These are phyloP conservation scores for Thielaviopsis ethacetica DNA, from an alignment of 2,329 filamentous ascomycete genomes.

Conservation along the genomic window DNA sequence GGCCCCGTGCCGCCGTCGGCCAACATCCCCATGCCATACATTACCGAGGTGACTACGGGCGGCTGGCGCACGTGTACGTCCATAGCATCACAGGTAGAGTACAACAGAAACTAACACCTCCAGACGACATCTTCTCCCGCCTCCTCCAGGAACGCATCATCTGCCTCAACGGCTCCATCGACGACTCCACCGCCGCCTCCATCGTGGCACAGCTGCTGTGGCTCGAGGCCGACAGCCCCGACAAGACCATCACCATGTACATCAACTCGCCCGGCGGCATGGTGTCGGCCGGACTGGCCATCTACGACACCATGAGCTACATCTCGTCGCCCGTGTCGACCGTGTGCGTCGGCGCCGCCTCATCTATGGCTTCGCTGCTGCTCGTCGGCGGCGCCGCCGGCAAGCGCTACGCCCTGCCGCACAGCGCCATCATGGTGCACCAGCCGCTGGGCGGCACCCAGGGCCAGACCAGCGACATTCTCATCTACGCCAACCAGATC, in stretches of 20 bases:
- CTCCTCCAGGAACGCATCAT: constrained; percentile 79
- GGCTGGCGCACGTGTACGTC: constrained; percentile 57
- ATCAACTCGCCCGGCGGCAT: constrained; percentile 94
- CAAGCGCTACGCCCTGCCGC: constrained; percentile 78
- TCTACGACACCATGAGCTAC: constrained; percentile 98
- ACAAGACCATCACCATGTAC: constrained; percentile 92
- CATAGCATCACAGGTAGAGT: no score
- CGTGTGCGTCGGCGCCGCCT: constrained; percentile 86
- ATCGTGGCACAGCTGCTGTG: constrained; percentile 93
- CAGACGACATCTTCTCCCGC: constrained; percentile 59
- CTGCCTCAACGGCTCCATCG: constrained; percentile 80
- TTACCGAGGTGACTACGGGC: constrained; percentile 43
- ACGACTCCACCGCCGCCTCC: constrained; percentile 79
- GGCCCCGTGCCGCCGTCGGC: constrained; percentile 17
- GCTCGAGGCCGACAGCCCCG: constrained; percentile 90
- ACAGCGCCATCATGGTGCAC: constrained; percentile 92
- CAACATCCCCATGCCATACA: constrained; percentile 42
- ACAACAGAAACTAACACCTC: no score
- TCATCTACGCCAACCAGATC: constrained; percentile 96
- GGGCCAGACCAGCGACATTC: constrained; percentile 61
- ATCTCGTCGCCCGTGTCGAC: constrained; percentile 86
- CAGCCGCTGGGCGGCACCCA: constrained; percentile 67
- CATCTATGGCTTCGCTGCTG: constrained; percentile 84
- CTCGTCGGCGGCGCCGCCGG: constrained; percentile 73
- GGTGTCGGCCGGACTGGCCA: constrained; percentile 65